Percentiles rank a stretch among this genome's conserved stretches.
These are phyloP conservation scores for Geotrichum histeridarum DNA, from an alignment of 1,139 yeast genomes.

Conservation along the genomic window DNA sequence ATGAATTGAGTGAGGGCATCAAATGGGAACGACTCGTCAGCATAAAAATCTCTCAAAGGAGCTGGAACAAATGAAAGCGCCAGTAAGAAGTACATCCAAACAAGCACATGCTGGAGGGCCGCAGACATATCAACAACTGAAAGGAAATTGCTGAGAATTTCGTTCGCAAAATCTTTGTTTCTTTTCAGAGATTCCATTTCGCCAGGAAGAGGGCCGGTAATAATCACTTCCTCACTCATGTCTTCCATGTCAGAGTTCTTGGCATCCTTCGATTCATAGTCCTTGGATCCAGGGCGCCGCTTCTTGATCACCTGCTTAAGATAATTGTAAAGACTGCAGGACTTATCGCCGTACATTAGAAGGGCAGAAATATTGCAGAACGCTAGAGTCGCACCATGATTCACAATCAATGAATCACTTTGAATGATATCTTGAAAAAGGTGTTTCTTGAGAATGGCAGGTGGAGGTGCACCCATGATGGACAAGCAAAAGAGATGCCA, in stretches of 20 bases:
- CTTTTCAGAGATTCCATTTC: conserved; percentile 4
- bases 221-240: background rate
- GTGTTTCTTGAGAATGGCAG: background rate
- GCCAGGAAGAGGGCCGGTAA: background rate
- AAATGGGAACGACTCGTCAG: conserved; percentile 22
- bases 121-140: conserved; percentile 13
- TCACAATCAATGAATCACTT: background rate
- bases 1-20: conserved; percentile 2
- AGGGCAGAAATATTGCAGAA: conserved; percentile 30
- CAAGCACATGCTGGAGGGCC: conserved; percentile 26
- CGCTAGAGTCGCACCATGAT: conserved; percentile 28
- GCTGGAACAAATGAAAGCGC: conserved; percentile 23
- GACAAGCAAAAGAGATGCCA: background rate
- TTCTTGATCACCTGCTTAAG: conserved; percentile 8
- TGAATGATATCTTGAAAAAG: background rate
- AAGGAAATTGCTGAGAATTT: conserved; percentile 20
- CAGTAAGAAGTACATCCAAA: conserved; percentile 29
- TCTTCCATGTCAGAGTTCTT: background rate
- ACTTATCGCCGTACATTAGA: conserved; percentile 27
- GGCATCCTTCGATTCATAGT: background rate
- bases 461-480: background rate
- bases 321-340: conserved; percentile 15
- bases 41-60: conserved; percentile 14
- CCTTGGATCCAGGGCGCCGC: background rate
- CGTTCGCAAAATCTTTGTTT: conserved; percentile 19